Evolutionary conservation across 2,329 filamentous ascomycete genomes (phyloP), one percentile per base, ranked within the genome.

Genomic region (Botrytis sinoallii): DNA sequence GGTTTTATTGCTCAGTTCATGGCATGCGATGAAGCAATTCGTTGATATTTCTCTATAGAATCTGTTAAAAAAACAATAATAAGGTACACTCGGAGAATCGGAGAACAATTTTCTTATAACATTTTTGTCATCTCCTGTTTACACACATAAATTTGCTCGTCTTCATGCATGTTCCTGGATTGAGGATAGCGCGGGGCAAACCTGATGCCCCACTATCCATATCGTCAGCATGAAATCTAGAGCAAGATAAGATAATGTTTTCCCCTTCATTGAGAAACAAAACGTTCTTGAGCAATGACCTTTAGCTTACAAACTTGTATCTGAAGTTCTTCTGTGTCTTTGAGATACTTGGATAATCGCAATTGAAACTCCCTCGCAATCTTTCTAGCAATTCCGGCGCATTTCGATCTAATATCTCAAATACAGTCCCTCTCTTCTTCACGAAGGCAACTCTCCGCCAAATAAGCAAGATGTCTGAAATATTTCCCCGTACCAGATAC

Each of bases 401-500:
- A 69, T 25, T 35, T 22, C 22, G 22, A 32, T 25, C 52, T 59
- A n/a, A 57, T 65, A 42, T 71, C 46, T 61, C 22, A 10, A 22
- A 71, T 20, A 20, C 35, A 59, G n/a, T 14, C 22, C 22, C 66
- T 25, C 35, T 20, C 48, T 35, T 57, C 48, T 38, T 38, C 35
- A 32, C 48, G 16, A 57, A 57, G 40, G 40, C 9, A 29, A 42
- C 8, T 69, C 18, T 69, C 48, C 18, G 35, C 35, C 25, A 69
- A 44, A 48, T 16, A 40, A 70, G 55, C 42, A 63, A 70, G 32
- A 80, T 81, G 79, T 75, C 79, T 60, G 77, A 79, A 40, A 77
- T n/a, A 79, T 35, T 78, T 80, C 59, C 80, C 85, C 52, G 83
- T 90, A 57, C 87, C 88, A 52, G 87, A 89, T 79, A 90, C 89